Conservation (phyloP, 78 protist species). For the Dictyostelium firmibasis region DNA sequence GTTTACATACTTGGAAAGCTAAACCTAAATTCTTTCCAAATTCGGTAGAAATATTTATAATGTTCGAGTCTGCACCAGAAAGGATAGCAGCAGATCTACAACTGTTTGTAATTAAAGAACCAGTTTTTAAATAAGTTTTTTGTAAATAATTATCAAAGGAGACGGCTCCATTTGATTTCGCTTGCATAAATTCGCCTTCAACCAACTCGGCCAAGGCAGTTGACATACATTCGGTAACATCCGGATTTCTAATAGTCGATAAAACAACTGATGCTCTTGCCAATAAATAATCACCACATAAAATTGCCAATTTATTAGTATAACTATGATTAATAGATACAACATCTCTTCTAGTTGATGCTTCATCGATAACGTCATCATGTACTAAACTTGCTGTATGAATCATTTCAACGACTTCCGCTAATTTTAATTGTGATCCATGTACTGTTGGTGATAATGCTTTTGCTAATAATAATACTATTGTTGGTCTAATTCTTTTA, state of each 20-base stretch:
- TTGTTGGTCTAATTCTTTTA: constrained; percentile 55
- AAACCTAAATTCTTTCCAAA: constrained; percentile 93
- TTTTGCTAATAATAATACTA: constrained; percentile 17
- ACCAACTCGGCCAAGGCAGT: constrained; percentile 84
- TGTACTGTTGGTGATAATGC: background rate
- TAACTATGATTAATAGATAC: constrained; percentile 17
- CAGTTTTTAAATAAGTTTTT: constrained; percentile 94
- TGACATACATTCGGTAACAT: constrained; percentile 72
- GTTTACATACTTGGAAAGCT: constrained; percentile 89
- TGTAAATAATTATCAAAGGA: constrained; percentile 81
- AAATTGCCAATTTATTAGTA: constrained; percentile 43
- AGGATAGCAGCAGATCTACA: constrained; percentile 72
- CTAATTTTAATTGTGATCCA: constrained; percentile 42
- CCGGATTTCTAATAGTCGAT: constrained; percentile 66
- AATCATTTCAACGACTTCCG: constrained; percentile 94
- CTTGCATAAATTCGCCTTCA: constrained; percentile 95
- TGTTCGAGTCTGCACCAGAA: background rate
- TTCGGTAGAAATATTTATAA: constrained; percentile 16
- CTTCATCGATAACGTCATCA: constrained; percentile 90
- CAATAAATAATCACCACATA: constrained; percentile 54
- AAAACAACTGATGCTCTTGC: constrained; percentile 70
- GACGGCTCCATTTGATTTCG: constrained; percentile 19
- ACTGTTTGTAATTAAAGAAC: constrained; percentile 87
- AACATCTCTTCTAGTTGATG: constrained; percentile 52
- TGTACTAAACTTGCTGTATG: constrained; percentile 95